These are phyloP conservation scores for Melanomma pulvis-pyrius DNA, from an alignment of 495 filamentous ascomycete species.

Conservation along the genomic window DNA sequence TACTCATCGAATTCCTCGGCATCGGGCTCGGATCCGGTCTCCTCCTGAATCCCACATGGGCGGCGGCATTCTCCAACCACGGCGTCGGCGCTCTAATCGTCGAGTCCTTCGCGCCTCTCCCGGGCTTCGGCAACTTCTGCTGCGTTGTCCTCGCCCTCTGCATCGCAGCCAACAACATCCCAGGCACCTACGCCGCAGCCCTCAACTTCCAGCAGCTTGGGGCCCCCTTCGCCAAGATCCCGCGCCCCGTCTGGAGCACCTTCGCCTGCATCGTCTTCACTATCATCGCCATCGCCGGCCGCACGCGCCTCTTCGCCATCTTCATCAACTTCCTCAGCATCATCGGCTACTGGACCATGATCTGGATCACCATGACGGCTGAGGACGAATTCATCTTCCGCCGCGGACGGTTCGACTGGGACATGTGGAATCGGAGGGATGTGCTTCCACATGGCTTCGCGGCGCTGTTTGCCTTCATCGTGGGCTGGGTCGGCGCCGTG, in stretches of 20 bases:
- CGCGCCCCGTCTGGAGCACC: slow-evolving; percentile 66
- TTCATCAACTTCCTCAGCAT: slow-evolving; percentile 73
- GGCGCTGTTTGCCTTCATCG: slow-evolving; percentile 62
- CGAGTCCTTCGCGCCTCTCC: slow-evolving; percentile 21
- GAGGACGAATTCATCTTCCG: slow-evolving; percentile 70
- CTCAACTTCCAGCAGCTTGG: slow-evolving; percentile 35
- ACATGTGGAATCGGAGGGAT: slow-evolving; percentile 59
- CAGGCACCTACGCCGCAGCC: slow-evolving; percentile 35
- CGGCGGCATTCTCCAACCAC: slow-evolving; percentile 27
- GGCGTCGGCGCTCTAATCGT: slow-evolving; percentile 41
- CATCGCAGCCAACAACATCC: slow-evolving; percentile 34
- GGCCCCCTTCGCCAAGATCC: slow-evolving; percentile 28
- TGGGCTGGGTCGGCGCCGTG: slow-evolving; percentile 71
- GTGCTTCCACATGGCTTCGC: slow-evolving; percentile 67
- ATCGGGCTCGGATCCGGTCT: slow-evolving; percentile 38
- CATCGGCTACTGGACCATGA: slow-evolving; percentile 74
- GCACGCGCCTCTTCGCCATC: slow-evolving; percentile 62
- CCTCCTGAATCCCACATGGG: slow-evolving; percentile 29
- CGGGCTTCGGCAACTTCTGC: slow-evolving; percentile 39
- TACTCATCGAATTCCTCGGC: slow-evolving; percentile 35
- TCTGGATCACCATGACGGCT: slow-evolving; percentile 54
- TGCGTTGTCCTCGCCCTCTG: slow-evolving; percentile 36
- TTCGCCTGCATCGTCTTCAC: slow-evolving; percentile 62
- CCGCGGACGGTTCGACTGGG: slow-evolving; percentile 59
- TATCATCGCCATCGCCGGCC: slow-evolving; percentile 66